Evolutionary conservation across 1,284 basidiomycete species (phyloP).

Genomic region (Chalciporus sp.): DNA sequence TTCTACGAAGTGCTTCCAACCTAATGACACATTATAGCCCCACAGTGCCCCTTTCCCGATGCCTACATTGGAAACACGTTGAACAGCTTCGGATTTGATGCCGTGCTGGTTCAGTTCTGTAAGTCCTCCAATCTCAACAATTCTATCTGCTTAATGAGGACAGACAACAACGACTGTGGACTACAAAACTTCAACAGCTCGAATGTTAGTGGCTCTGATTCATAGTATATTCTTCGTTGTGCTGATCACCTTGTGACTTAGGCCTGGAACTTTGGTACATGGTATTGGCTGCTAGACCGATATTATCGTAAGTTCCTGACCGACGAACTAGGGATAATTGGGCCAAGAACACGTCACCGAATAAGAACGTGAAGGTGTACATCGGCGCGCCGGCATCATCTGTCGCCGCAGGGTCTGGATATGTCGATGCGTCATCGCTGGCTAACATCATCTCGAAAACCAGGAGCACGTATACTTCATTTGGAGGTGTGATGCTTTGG

Average conservation of each 20-base stretch:
- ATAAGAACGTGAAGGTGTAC: slow-evolving; percentile 61
- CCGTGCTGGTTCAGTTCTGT: slow-evolving; percentile 66
- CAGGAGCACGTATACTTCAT: slow-evolving; percentile 55
- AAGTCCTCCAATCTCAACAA: not conserved
- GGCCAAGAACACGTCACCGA: slow-evolving; percentile 59
- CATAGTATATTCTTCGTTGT: not conserved
- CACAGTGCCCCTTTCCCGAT: slow-evolving; percentile 69
- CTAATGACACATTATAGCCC: slow-evolving; percentile 38
- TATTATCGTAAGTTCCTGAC: too few species aligned
- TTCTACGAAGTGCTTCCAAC: not conserved
- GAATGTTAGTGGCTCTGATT: slow-evolving; percentile 38
- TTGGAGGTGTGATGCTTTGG: slow-evolving; percentile 74
- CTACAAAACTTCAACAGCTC: slow-evolving; percentile 45
- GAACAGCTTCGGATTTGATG: slow-evolving; percentile 59
- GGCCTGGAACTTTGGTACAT: slow-evolving; percentile 57
- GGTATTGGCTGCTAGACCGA: slow-evolving; percentile 40
- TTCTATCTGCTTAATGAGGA: not conserved
- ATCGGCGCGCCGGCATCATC: slow-evolving; percentile 61
- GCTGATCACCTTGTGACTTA: slow-evolving; percentile 16
- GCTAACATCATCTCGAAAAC: slow-evolving; percentile 48
- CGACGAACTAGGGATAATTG: slow-evolving; percentile 47
- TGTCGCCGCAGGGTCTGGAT: slow-evolving; percentile 55
- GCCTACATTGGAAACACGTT: slow-evolving; percentile 56
- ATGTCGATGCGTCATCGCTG: slow-evolving; percentile 50
- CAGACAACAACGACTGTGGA: slow-evolving; percentile 64